Percentiles rank a stretch among this genome's conserved stretches.
Conservation (phyloP, 2,329 filamentous ascomycete genomes). For the Trichoderma sp. region DNA sequence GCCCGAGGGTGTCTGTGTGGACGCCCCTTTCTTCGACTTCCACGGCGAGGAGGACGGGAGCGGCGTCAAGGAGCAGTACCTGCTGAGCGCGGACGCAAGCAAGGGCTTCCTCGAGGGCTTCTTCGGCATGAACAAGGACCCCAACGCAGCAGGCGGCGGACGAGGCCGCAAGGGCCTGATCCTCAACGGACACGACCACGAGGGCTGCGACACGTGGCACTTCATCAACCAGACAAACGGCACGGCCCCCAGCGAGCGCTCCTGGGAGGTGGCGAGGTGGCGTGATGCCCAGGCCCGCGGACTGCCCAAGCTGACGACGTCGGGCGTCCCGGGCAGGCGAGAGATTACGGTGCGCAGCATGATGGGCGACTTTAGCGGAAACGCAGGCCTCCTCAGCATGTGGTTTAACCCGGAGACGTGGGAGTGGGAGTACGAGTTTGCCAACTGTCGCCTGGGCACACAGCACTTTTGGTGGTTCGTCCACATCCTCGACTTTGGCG, state of each 20-base stretch:
- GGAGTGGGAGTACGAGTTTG: constrained; percentile 83
- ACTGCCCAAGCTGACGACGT: constrained; percentile 41
- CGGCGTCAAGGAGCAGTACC: constrained; percentile 87
- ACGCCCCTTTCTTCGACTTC: constrained; percentile 81
- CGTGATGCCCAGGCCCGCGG: constrained; percentile 45
- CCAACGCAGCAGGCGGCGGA: constrained; percentile 60
- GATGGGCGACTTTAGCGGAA: constrained; percentile 97
- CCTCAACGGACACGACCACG: constrained; percentile 92
- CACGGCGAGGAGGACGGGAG: constrained; percentile 66
- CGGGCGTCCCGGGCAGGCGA: constrained; percentile 64
- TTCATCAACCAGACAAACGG: constrained; percentile 67
- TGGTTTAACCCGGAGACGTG: constrained; percentile 78
- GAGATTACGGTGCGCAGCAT: constrained; percentile 95
- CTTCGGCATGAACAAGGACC: constrained; percentile 72
- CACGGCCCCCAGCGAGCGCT: constrained; percentile 44
- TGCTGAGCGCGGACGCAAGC: constrained; percentile 73
- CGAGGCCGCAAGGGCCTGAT: constrained; percentile 74
- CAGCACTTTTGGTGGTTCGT: constrained; percentile 96
- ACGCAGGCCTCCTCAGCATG: constrained; percentile 81
- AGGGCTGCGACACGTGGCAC: constrained; percentile 89
- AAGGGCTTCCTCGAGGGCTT: constrained; percentile 80
- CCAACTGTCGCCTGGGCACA: constrained; percentile 74
- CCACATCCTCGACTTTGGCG: constrained; percentile 69
- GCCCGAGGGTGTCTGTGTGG: constrained; percentile 76
- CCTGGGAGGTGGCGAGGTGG: constrained; percentile 57